These are phyloP conservation scores for Skeletonema grethae DNA, from an alignment of 108 stramenopile genomes.

Conservation along the genomic window DNA sequence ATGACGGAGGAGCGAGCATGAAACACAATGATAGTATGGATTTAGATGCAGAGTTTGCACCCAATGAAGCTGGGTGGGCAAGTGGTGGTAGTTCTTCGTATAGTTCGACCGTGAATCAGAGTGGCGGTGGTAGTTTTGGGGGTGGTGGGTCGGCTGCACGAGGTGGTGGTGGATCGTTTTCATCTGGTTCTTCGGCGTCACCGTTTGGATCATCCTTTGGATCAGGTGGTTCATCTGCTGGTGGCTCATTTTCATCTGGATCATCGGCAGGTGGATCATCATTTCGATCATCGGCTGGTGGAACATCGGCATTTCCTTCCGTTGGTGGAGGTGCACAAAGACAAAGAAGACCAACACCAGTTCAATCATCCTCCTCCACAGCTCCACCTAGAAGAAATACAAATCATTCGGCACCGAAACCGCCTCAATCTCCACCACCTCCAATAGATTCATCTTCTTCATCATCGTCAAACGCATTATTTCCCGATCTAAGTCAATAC, in stretches of 20 bases:
- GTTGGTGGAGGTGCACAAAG: background rate
- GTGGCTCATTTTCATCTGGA: background rate
- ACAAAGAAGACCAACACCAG: background rate
- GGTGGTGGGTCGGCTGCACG: background rate
- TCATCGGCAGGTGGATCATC: background rate
- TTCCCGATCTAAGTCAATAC: conserved; percentile 4
- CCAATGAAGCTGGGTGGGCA: conserved; percentile 8
- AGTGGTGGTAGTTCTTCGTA: background rate
- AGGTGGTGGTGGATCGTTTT: background rate
- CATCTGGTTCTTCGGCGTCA: background rate
- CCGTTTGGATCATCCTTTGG: background rate
- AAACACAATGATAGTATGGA: background rate
- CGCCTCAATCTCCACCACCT: conserved; percentile 3
- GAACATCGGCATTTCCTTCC: background rate
- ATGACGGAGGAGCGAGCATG: background rate
- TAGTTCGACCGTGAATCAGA: background rate
- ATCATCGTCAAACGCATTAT: background rate
- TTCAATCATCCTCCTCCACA: background rate
- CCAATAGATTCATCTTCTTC: background rate
- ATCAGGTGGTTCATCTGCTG: background rate
- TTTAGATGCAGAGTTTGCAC: background rate
- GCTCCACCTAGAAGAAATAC: background rate
- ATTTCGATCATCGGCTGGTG: background rate
- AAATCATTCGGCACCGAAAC: background rate
- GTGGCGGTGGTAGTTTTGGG: background rate